Conservation (phyloP, 371 early-diverging fungal genomes). For the Neoconidiobolus thromboides region DNA sequence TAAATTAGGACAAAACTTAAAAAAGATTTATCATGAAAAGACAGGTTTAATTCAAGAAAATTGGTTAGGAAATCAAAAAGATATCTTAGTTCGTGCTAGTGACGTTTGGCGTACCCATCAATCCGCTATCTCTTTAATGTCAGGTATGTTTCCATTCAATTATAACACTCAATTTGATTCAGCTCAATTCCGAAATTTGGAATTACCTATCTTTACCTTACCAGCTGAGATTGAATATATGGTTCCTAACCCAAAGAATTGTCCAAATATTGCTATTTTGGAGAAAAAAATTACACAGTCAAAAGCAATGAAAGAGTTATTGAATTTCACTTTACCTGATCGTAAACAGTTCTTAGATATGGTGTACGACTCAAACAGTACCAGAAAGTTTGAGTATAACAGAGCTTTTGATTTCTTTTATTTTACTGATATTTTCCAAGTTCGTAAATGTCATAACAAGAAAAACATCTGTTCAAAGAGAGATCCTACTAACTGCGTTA, state of each 20-base stretch:
- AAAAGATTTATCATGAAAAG: too few species aligned
- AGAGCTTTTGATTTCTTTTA: too few species aligned
- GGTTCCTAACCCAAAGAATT: constrained; percentile 18
- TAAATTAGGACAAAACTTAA: too few species aligned
- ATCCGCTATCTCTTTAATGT: neutral
- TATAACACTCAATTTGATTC: too few species aligned
- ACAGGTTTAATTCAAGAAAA: too few species aligned
- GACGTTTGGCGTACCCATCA: neutral
- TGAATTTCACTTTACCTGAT: constrained; percentile 6
- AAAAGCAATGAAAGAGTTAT: constrained; percentile 14
- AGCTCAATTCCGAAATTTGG: too few species aligned
- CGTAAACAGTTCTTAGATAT: constrained; percentile 14
- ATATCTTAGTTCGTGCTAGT: too few species aligned
- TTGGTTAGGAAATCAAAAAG: too few species aligned
- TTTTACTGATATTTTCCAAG: neutral
- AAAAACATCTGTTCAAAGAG: neutral
- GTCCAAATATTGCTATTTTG: constrained; percentile 16
- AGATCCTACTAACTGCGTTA: neutral
- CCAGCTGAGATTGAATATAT: constrained; percentile 25
- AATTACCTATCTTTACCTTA: constrained; percentile 15
- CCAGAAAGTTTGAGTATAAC: neutral
- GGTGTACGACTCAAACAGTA: constrained; percentile 5
- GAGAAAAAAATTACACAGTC: constrained; percentile 8
- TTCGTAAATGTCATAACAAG: neutral
- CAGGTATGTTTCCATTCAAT: neutral